These are phyloP conservation scores for Cladophialophora bantiana DNA, from an alignment of 2,329 filamentous ascomycete species.

Conservation along the genomic window DNA sequence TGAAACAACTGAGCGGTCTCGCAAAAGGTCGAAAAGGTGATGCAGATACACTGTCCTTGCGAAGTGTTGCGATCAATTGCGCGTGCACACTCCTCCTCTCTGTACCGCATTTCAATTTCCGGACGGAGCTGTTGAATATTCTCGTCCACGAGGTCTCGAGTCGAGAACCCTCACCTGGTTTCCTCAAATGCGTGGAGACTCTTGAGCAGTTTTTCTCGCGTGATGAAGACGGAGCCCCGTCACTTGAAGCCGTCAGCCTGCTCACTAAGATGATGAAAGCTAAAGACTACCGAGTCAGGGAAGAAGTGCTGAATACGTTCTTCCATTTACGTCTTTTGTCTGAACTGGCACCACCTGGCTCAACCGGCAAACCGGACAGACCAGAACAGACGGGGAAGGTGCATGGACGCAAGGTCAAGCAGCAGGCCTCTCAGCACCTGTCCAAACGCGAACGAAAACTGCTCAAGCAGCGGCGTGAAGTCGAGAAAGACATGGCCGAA, in stretches of 20 bases:
- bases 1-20: conserved; percentile 75
- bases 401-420: conserved; percentile 65
- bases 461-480: conserved; percentile 80
- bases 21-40: conserved; percentile 63
- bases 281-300: conserved; percentile 80
- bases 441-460: conserved; percentile 87
- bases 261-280: conserved; percentile 95
- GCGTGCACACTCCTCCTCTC: conserved; percentile 79
- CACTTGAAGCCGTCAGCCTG: conserved; percentile 83
- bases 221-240: conserved; percentile 88
- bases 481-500: conserved; percentile 92
- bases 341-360: conserved; percentile 78
- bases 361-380: conserved; percentile 76
- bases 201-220: conserved; percentile 82
- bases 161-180: conserved; percentile 74
- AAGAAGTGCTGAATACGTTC: conserved; percentile 88
- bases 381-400: conserved; percentile 54
- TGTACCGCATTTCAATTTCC: conserved; percentile 97
- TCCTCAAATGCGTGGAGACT: conserved; percentile 76
- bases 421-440: conserved; percentile 81
- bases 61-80: conserved; percentile 81
- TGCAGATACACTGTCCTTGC: conserved; percentile 54
- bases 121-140: conserved; percentile 84
- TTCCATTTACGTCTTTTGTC: conserved; percentile 85
- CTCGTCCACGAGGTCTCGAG: conserved; percentile 82